phyloP scores from a whole-genome alignment of 768 basidiomycete genomes.

The Lentinus tigrinus region DNA sequence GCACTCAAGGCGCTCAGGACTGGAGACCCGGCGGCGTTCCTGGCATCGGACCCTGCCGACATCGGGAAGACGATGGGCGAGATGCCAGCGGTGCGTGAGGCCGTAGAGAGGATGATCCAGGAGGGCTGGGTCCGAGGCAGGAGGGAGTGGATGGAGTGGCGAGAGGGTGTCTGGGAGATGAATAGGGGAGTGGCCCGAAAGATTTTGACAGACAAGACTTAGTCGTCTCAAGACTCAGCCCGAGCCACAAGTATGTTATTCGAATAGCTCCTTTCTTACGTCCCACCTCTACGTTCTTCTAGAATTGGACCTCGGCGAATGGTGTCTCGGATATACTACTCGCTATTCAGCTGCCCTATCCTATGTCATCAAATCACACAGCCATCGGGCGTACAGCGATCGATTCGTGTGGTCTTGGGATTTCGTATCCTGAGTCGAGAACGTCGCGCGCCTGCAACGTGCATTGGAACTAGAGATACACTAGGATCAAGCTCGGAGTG shows the following conservation, averaged over 20 bases:
- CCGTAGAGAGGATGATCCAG: constrained; percentile 29
- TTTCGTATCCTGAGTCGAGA: too few species aligned
- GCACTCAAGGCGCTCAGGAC: constrained; percentile 38
- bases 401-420: background rate
- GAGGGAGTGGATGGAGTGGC: constrained; percentile 28
- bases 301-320: too few species aligned
- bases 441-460: too few species aligned
- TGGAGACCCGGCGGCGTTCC: constrained; percentile 27
- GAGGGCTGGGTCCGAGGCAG: constrained; percentile 32
- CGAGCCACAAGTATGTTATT: too few species aligned
- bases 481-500: too few species aligned
- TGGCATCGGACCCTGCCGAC: constrained; percentile 13
- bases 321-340: too few species aligned
- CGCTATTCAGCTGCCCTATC: too few species aligned
- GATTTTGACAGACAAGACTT: constrained; percentile 31
- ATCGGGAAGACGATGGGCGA: constrained; percentile 16
- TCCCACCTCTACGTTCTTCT: too few species aligned
- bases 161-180: constrained; percentile 30
- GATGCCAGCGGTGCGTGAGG: constrained; percentile 18
- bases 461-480: too few species aligned
- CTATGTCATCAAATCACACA: too few species aligned
- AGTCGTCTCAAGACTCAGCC: background rate
- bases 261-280: too few species aligned
- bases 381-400: constrained; percentile 1
- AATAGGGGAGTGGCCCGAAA: constrained; percentile 32